Percentiles rank a stretch among this genome's conserved stretches.
Conservation (phyloP, 2,329 filamentous ascomycete genomes). For the Diaporthe ampelina region DNA sequence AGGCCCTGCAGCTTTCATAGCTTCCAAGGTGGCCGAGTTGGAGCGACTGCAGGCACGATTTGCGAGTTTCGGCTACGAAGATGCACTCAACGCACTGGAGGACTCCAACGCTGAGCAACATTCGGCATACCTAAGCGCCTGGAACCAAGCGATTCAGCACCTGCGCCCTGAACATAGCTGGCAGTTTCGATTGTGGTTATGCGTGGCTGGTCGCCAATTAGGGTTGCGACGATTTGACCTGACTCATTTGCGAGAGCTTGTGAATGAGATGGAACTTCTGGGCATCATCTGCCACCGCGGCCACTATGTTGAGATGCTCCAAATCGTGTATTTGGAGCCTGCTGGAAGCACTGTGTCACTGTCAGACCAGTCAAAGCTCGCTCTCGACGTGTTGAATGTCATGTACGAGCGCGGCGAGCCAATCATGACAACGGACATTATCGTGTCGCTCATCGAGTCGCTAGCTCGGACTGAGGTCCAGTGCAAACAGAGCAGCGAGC, state of each 20-base stretch:
- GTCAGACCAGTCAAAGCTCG: conserved; percentile 53
- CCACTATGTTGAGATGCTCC: conserved; percentile 55
- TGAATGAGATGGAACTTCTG: conserved; percentile 56
- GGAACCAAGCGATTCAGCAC: conserved; percentile 46
- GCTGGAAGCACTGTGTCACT: conserved; percentile 44
- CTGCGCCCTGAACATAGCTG: conserved; percentile 51
- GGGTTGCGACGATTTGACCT: conserved; percentile 39
- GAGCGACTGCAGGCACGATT: conserved; percentile 38
- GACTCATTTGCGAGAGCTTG: conserved; percentile 45
- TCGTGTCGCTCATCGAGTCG: conserved; percentile 63
- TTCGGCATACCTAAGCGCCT: conserved; percentile 38
- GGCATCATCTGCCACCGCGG: conserved; percentile 54
- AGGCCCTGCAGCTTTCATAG: conserved; percentile 37
- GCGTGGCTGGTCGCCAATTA: conserved; percentile 46
- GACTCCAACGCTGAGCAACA: conserved; percentile 15
- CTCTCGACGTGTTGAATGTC: conserved; percentile 59
- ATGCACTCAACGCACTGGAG: conserved; percentile 34
- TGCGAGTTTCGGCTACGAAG: not conserved
- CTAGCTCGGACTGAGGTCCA: conserved; percentile 52
- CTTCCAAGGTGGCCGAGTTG: conserved; percentile 26
- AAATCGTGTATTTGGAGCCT: conserved; percentile 52
- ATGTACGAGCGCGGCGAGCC: conserved; percentile 61
- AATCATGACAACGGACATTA: conserved; percentile 61
- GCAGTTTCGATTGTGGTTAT: conserved; percentile 51
- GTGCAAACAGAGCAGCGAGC: conserved; percentile 52